These are phyloP conservation scores for Leishmania tarentolae DNA, from an alignment of 208 protist genomes.

Conservation along the genomic window DNA sequence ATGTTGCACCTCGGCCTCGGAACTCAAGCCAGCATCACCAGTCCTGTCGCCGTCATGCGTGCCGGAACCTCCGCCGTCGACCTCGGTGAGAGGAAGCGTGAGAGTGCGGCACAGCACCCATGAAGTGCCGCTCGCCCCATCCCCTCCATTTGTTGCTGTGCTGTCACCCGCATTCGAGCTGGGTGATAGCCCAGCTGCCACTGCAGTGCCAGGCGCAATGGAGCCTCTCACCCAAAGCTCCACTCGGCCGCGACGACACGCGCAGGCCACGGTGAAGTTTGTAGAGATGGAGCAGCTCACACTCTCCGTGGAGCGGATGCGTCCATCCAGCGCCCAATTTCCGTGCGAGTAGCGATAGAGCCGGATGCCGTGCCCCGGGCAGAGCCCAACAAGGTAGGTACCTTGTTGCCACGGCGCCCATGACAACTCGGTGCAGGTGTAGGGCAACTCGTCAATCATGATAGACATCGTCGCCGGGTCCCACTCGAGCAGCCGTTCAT, in stretches of 20 bases:
- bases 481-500: conserved; percentile 62
- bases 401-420: conserved; percentile 90
- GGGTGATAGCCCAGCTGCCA: background rate
- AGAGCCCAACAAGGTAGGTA: conserved; percentile 67
- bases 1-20: conserved; percentile 3
- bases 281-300: conserved; percentile 62
- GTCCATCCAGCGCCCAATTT: conserved; percentile 71
- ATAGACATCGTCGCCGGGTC: conserved; percentile 52
- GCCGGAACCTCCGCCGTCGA: conserved; percentile 8
- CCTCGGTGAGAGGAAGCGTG: conserved; percentile 15
- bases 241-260: conserved; percentile 51
- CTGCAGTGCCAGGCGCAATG: background rate
- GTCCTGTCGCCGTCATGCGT: background rate
- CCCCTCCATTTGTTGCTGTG: background rate
- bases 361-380: conserved; percentile 53
- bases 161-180: background rate
- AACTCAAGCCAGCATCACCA: background rate
- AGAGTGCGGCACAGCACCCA: conserved; percentile 29
- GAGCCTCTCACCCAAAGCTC: conserved; percentile 41
- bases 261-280: conserved; percentile 75
- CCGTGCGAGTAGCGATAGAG: conserved; percentile 85
- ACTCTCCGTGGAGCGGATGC: conserved; percentile 51
- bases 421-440: conserved; percentile 59
- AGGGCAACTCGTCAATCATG: conserved; percentile 60
- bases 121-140: background rate